Conservation (phyloP, 2,329 filamentous ascomycete species). For the Dothiorella sarmentorum region DNA sequence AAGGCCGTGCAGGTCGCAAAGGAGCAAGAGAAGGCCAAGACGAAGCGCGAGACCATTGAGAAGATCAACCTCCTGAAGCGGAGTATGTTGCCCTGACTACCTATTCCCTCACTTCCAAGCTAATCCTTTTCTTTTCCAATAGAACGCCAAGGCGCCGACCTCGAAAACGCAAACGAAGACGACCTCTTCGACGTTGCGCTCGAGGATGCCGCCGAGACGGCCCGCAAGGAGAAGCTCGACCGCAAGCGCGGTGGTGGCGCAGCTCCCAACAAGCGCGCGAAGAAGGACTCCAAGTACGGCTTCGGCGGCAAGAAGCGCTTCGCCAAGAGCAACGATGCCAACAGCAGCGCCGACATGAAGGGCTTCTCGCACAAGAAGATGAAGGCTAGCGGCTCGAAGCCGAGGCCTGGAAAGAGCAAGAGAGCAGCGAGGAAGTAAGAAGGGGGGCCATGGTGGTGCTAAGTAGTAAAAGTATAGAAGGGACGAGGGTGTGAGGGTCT, state of each 20-base stretch:
- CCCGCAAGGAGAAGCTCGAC: constrained; percentile 43
- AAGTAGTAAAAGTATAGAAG: neutral
- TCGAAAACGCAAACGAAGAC: constrained; percentile 68
- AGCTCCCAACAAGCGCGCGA: constrained; percentile 71
- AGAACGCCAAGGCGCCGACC: constrained; percentile 78
- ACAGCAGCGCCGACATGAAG: constrained; percentile 74
- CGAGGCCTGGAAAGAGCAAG: constrained; percentile 41
- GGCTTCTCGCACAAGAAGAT: constrained; percentile 81
- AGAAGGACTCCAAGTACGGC: constrained; percentile 93
- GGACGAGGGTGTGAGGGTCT: neutral
- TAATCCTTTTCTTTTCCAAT: constrained; percentile 23
- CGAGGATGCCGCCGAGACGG: constrained; percentile 60
- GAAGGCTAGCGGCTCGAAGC: constrained; percentile 53
- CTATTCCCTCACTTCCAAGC: constrained; percentile 6
- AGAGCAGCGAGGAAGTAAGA: constrained; percentile 22
- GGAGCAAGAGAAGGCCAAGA: constrained; percentile 88
- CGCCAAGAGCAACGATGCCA: constrained; percentile 84
- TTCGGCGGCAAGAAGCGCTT: constrained; percentile 95
- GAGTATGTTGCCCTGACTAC: constrained; percentile 66
- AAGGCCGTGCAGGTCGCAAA: constrained; percentile 97
- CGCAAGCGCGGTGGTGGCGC: constrained; percentile 36
- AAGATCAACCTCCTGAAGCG: constrained; percentile 94
- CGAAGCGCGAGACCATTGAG: constrained; percentile 87
- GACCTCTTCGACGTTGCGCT: constrained; percentile 90
- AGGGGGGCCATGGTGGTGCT: neutral